Conservation (phyloP, 257 asterid genomes). For the Jacaranda mimosifolia region DNA sequence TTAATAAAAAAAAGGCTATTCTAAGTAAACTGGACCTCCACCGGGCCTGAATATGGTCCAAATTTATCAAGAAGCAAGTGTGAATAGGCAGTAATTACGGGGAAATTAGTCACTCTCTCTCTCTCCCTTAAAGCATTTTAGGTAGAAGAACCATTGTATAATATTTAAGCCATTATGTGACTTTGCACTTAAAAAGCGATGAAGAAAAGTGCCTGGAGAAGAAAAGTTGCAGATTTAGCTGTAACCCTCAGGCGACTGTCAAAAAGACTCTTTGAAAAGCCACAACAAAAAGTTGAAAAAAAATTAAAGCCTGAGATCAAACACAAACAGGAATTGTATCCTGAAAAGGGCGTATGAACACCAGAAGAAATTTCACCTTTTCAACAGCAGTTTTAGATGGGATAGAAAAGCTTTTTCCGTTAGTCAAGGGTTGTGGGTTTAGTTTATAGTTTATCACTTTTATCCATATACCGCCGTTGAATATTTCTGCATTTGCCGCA, state of each 20-base stretch:
- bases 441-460: slow-evolving; percentile 27
- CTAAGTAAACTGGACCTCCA: too few species aligned
- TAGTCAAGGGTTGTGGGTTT: slow-evolving; percentile 40
- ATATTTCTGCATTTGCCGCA: slow-evolving; percentile 23
- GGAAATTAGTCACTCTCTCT: not conserved
- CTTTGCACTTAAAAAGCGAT: not conserved
- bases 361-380: slow-evolving; percentile 19
- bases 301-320: not conserved
- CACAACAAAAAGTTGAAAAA: slow-evolving; percentile 27
- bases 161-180: not conserved
- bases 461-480: slow-evolving; percentile 33
- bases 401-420: not conserved
- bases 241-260: slow-evolving; percentile 11
- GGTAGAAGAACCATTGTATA: not conserved
- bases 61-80: not conserved
- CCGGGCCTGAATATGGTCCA: too few species aligned
- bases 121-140: not conserved
- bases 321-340: slow-evolving; percentile 17
- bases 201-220: slow-evolving; percentile 33
- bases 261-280: slow-evolving; percentile 18
- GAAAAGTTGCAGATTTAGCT: slow-evolving; percentile 24
- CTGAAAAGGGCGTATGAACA: slow-evolving; percentile 41
- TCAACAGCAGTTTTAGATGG: not conserved
- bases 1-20: too few species aligned
- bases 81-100: not conserved